phyloP scores from a whole-genome alignment of 805 yeast genomes.

The Lipomyces orientalis region DNA sequence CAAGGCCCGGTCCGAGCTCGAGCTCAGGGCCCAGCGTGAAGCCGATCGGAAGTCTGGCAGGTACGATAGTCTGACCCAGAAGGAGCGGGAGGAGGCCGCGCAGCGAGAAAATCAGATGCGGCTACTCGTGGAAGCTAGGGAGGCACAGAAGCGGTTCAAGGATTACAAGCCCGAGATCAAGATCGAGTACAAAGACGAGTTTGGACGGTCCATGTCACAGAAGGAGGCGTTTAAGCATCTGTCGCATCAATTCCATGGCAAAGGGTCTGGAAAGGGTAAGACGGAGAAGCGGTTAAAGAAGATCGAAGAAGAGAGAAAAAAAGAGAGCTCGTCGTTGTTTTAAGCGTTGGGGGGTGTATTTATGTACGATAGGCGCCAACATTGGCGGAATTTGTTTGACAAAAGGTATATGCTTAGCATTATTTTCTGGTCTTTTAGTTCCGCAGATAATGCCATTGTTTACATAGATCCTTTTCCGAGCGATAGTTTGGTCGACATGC shows the following conservation, averaged over 20 bases:
- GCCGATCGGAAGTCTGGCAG: slow-evolving; percentile 39
- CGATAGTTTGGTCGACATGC: not conserved
- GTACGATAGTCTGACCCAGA: slow-evolving; percentile 42
- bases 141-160: slow-evolving; percentile 44
- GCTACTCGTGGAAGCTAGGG: slow-evolving; percentile 43
- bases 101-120: slow-evolving; percentile 42
- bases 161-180: slow-evolving; percentile 53
- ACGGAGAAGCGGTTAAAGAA: slow-evolving; percentile 45
- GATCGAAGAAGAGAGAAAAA: slow-evolving; percentile 41
- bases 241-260: slow-evolving; percentile 81
- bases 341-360: not conserved
- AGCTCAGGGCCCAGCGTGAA: slow-evolving; percentile 37
- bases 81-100: slow-evolving; percentile 45
- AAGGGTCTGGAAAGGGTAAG: slow-evolving; percentile 46
- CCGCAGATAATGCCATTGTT: slow-evolving; percentile 2
- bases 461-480: not conserved
- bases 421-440: not conserved
- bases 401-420: not conserved
- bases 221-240: slow-evolving; percentile 79
- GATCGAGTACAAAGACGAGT: slow-evolving; percentile 66
- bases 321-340: slow-evolving; percentile 37
- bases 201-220: slow-evolving; percentile 62
- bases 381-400: not conserved
- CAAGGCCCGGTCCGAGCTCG: slow-evolving; percentile 35
- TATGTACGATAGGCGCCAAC: not conserved